These are phyloP conservation scores for Chlorella sp. DNA, from an alignment of 139 green algal species.

Conservation along the genomic window DNA sequence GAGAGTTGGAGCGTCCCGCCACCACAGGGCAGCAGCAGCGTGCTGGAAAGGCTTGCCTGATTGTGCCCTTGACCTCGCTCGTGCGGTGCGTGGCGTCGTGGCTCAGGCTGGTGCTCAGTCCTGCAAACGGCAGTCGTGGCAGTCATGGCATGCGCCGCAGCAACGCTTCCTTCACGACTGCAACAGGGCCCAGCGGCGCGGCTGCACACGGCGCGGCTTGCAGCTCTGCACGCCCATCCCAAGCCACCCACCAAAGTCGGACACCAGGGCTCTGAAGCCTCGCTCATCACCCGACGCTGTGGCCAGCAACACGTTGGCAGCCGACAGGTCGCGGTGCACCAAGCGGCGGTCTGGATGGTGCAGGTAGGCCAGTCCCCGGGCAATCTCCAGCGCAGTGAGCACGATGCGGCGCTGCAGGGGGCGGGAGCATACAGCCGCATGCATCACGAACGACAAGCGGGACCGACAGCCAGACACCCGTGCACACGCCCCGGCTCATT, in stretches of 20 bases:
- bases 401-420: constrained; percentile 17
- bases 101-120: constrained; percentile 2
- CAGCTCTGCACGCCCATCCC: not conserved
- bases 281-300: constrained; percentile 11
- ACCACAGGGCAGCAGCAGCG: not conserved
- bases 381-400: constrained; percentile 30
- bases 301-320: constrained; percentile 36
- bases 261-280: constrained; percentile 35
- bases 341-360: constrained; percentile 21
- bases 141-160: no score
- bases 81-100: constrained; percentile 21
- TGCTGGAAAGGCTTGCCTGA: not conserved
- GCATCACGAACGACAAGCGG: no score
- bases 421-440: no score
- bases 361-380: constrained; percentile 27
- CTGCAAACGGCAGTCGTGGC: no score
- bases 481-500: no score
- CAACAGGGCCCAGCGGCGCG: no score
- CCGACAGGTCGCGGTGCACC: constrained; percentile 39
- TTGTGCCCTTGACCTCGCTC: constrained; percentile 30
- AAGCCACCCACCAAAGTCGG: constrained; percentile 32
- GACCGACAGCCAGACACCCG: no score
- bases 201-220: no score
- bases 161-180: no score
- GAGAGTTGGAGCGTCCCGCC: not conserved